phyloP scores from a whole-genome alignment of 495 filamentous ascomycete genomes.

The Cairneyella variabilis region DNA sequence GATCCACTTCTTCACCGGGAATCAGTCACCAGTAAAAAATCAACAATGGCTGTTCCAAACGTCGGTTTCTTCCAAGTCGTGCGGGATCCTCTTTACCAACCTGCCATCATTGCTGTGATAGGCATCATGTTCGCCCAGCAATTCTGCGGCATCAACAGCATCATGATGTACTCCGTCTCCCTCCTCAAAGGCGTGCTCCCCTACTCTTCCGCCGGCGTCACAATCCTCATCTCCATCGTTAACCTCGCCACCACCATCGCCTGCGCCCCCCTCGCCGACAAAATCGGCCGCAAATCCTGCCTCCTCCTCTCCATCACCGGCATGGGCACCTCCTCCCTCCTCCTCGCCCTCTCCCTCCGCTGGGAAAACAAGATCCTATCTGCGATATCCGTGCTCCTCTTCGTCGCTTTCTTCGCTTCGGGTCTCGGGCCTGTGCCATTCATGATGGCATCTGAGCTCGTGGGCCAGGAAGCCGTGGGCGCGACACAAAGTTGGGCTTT shows the following conservation, averaged over 20 bases:
- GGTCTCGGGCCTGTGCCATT: constrained; percentile 93
- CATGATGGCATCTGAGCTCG: constrained; percentile 85
- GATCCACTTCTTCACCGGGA: constrained; percentile 28
- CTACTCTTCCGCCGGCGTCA: constrained; percentile 70
- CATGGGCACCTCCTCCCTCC: constrained; percentile 71
- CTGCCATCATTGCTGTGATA: constrained; percentile 78
- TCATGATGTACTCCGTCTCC: constrained; percentile 96
- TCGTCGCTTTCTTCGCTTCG: constrained; percentile 86
- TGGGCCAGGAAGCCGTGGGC: constrained; percentile 82
- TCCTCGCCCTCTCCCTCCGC: constrained; percentile 72
- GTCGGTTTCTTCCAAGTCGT: constrained; percentile 67
- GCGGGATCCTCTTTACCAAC: constrained; percentile 60
- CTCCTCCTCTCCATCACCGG: constrained; percentile 76
- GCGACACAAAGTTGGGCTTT: constrained; percentile 82
- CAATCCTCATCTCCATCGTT: constrained; percentile 78
- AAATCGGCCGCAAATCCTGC: constrained; percentile 78
- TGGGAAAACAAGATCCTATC: constrained; percentile 66
- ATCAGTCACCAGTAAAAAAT: constrained; percentile 38
- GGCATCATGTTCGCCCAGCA: constrained; percentile 93
- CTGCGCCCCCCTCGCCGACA: constrained; percentile 81
- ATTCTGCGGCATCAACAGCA: constrained; percentile 88
- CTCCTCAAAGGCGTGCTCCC: constrained; percentile 74
- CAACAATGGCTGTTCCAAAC: constrained; percentile 34
- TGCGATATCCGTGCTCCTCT: constrained; percentile 74
- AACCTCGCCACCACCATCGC: constrained; percentile 79